Conservation (phyloP, 352 stramenopile genomes). For the Phytopythium ostracodes region DNA sequence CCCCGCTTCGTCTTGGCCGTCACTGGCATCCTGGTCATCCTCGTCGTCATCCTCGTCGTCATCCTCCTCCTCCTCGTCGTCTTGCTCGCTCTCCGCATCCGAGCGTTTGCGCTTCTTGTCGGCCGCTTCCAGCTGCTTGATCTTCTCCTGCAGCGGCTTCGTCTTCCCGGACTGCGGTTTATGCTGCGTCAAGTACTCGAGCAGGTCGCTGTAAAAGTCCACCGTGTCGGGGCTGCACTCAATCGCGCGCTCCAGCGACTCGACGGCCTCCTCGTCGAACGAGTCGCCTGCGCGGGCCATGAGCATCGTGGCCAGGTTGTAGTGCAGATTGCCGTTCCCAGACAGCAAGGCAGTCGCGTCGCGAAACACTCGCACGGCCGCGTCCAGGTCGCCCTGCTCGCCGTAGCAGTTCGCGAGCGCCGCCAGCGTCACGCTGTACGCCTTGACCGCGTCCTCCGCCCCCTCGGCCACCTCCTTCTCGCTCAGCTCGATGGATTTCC, state of each 20-base stretch:
- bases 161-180: constrained; percentile 12
- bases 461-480: constrained; percentile 15
- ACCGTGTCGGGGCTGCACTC: constrained; percentile 29
- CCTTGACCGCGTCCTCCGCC: constrained; percentile 23
- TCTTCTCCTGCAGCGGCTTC: constrained; percentile 20
- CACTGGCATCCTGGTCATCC: not conserved
- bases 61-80: constrained; percentile 2
- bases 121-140: constrained; percentile 5
- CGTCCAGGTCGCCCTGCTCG: constrained; percentile 47
- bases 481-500: constrained; percentile 27
- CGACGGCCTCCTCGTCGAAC: constrained; percentile 22
- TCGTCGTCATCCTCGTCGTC: constrained; percentile 11
- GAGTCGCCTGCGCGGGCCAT: constrained; percentile 31
- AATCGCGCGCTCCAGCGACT: constrained; percentile 40
- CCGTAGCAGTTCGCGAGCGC: constrained; percentile 51
- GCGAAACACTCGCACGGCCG: constrained; percentile 43
- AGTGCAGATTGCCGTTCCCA: constrained; percentile 50
- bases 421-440: constrained; percentile 45
- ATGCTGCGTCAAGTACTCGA: constrained; percentile 33
- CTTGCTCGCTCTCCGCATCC: not conserved
- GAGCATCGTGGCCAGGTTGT: constrained; percentile 70
- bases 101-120: constrained; percentile 2
- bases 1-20: constrained; percentile 1
- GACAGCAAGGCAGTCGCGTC: constrained; percentile 32
- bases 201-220: constrained; percentile 52